These are phyloP conservation scores for Fusarium tjaetaba DNA, from an alignment of 2,329 filamentous ascomycete genomes.

Conservation along the genomic window DNA sequence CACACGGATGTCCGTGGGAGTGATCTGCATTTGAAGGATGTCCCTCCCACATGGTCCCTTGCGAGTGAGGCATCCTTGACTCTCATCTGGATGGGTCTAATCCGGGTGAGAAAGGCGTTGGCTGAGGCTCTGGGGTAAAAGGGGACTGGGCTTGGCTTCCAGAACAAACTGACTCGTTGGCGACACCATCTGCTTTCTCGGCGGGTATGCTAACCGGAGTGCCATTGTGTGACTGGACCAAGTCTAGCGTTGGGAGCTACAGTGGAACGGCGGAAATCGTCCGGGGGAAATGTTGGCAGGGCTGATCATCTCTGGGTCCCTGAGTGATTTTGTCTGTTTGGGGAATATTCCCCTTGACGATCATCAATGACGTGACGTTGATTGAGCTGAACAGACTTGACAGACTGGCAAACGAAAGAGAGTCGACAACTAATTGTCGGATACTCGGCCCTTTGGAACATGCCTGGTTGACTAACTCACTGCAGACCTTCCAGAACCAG, in stretches of 20 bases:
- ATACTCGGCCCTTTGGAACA: not conserved
- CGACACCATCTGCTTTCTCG: not conserved
- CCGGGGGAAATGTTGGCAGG: not conserved
- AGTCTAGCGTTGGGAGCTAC: not conserved
- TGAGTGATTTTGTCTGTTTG: not conserved
- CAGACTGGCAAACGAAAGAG: not conserved
- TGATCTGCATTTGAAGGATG: slow-evolving; percentile 34
- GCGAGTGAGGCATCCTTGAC: not conserved
- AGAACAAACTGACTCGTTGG: slow-evolving; percentile 21
- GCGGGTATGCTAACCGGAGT: not conserved
- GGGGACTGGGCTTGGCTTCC: not conserved
- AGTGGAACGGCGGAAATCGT: not conserved
- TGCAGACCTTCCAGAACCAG: not conserved
- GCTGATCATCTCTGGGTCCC: not conserved
- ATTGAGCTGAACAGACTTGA: not conserved
- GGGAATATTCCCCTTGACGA: not conserved
- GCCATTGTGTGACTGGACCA: not conserved
- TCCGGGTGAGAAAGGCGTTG: not conserved
- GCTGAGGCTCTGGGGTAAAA: slow-evolving; percentile 21
- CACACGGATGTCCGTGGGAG: not conserved
- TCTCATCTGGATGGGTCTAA: not conserved
- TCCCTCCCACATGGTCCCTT: not conserved
- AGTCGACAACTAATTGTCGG: not conserved
- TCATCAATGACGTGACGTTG: not conserved
- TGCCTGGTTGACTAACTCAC: not conserved